Evolutionary conservation across 345 rosid species (phyloP).

Genomic region (Heritiera littoralis): DNA sequence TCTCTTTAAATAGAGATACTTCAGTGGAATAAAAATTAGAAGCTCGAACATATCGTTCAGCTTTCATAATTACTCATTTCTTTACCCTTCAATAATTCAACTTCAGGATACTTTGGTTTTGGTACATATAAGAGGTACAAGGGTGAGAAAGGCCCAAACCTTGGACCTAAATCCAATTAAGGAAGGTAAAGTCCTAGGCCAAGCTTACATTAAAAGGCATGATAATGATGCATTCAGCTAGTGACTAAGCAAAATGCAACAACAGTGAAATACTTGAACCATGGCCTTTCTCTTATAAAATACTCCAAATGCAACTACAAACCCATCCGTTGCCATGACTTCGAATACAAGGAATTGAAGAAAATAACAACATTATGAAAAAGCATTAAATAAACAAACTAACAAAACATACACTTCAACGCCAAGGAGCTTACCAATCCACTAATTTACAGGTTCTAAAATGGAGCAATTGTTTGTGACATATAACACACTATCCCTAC

Average conservation of each 20-base stretch:
- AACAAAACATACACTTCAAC: neutral
- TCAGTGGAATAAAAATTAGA: too few relatives aligned
- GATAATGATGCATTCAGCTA: neutral
- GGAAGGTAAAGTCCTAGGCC: neutral
- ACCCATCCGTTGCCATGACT: neutral
- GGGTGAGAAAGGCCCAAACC: neutral
- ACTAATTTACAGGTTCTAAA: neutral
- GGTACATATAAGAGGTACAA: neutral
- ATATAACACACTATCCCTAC: neutral
- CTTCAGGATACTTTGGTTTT: neutral
- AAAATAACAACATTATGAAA: neutral
- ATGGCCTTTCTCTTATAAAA: neutral
- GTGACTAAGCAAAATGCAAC: neutral
- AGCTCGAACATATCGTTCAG: too few relatives aligned
- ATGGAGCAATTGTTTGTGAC: neutral
- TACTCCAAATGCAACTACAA: conserved; percentile 2
- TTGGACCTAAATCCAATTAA: neutral
- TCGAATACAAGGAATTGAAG: neutral
- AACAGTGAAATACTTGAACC: neutral
- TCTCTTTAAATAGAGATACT: too few relatives aligned
- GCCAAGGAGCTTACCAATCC: neutral
- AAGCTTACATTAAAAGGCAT: neutral
- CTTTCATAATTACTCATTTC: too few relatives aligned
- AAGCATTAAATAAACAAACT: neutral
- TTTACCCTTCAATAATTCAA: neutral